A percentile compares a stretch with the other conserved stretches of the same genome.
phyloP scores from a whole-genome alignment of 1,284 basidiomycete genomes.

The Volvariella surrecta region DNA sequence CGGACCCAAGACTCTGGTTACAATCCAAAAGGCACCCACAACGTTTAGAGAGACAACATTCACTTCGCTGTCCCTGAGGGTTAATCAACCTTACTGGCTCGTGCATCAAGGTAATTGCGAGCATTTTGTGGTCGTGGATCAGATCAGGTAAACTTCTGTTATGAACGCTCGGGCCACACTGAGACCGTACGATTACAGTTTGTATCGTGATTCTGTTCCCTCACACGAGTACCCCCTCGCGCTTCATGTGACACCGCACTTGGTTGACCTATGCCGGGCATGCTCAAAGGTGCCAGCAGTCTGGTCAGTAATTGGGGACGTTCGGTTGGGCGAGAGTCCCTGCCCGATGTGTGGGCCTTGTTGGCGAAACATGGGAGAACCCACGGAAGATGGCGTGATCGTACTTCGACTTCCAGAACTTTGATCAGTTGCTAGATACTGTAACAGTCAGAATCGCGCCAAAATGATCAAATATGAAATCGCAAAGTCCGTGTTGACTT shows the following conservation, averaged over 20 bases:
- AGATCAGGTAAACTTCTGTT: conserved; percentile 47
- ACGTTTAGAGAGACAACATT: conserved; percentile 41
- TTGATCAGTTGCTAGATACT: conserved; percentile 5
- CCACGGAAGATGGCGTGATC: conserved; percentile 33
- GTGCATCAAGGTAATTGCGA: conserved; percentile 76
- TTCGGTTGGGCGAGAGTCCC: conserved; percentile 68
- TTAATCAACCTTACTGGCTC: conserved; percentile 74
- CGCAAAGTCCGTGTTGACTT: not conserved
- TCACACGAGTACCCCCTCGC: conserved; percentile 55
- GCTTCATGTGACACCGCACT: conserved; percentile 50
- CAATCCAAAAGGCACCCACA: conserved; percentile 28
- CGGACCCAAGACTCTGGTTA: conserved; percentile 18
- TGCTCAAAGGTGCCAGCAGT: conserved; percentile 64
- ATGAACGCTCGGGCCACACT: not conserved
- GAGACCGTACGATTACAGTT: conserved; percentile 25
- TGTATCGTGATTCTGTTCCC: conserved; percentile 49
- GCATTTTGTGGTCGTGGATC: conserved; percentile 66
- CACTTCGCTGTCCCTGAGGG: conserved; percentile 43
- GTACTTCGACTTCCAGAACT: conserved; percentile 45
- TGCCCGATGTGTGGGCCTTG: conserved; percentile 63
- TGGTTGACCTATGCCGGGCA: conserved; percentile 54
- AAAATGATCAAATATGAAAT: no score
- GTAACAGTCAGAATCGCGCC: not conserved
- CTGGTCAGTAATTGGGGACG: conserved; percentile 57
- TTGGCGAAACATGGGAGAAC: conserved; percentile 60